Evolutionary conservation across 345 rosid genomes (phyloP).

Genomic region (Euphorbia tirucalli): DNA sequence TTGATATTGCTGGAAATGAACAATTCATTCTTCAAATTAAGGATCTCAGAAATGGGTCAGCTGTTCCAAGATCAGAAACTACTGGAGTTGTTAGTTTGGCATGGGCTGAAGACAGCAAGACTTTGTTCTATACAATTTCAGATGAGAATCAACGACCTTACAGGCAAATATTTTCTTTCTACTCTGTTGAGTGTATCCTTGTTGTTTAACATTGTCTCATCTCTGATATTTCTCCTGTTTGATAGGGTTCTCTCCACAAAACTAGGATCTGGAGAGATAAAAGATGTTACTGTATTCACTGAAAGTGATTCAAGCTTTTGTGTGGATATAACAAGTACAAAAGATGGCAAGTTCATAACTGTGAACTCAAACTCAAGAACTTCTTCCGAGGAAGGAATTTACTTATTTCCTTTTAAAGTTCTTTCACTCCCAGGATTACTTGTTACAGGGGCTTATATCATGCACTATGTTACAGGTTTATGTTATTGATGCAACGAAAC

Average conservation of each 20-base stretch:
- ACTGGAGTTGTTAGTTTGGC: slow-evolving; percentile 82
- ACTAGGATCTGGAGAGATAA: slow-evolving; percentile 40
- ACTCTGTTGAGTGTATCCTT: slow-evolving; percentile 2
- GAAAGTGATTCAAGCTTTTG: slow-evolving; percentile 73
- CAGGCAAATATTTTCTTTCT: slow-evolving; percentile 44
- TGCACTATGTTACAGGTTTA: slow-evolving; percentile 54
- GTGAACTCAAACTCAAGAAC: slow-evolving; percentile 94
- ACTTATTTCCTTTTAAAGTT: slow-evolving; percentile 29
- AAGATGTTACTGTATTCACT: slow-evolving; percentile 42
- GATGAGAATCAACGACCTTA: slow-evolving; percentile 74
- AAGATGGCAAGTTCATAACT: slow-evolving; percentile 94
- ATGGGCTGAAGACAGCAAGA: slow-evolving; percentile 75
- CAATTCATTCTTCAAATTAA: slow-evolving; percentile 71
- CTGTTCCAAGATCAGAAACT: slow-evolving; percentile 47
- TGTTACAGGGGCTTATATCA: slow-evolving; percentile 23
- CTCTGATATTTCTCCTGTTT: slow-evolving; percentile 1
- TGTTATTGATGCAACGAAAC: slow-evolving; percentile 54
- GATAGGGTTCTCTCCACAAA: slow-evolving; percentile 68
- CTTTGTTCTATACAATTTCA: slow-evolving; percentile 61
- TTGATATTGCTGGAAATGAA: slow-evolving; percentile 68
- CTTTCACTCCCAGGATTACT: slow-evolving; percentile 3
- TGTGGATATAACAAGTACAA: slow-evolving; percentile 85
- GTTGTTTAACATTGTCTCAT: slow-evolving; percentile 18
- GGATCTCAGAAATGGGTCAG: slow-evolving; percentile 54
- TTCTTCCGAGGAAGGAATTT: slow-evolving; percentile 88